phyloP scores from a whole-genome alignment of 495 filamentous ascomycete species.

The Diplogelasinospora grovesii region DNA sequence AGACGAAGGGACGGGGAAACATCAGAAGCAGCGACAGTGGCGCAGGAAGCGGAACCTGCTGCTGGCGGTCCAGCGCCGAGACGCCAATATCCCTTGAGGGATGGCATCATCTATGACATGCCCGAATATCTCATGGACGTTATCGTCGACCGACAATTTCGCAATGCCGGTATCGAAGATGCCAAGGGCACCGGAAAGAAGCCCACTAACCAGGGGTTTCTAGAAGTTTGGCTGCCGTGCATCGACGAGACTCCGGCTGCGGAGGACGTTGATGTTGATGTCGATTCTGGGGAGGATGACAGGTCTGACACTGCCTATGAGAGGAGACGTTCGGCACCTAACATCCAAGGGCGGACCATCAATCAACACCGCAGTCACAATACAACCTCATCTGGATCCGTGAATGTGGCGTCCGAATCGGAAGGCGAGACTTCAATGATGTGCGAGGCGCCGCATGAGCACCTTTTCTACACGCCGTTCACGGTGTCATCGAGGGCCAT shows the following conservation, averaged over 20 bases:
- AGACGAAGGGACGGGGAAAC: too few relatives aligned
- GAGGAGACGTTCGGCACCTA: too few relatives aligned
- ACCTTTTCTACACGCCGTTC: slow-evolving; percentile 32
- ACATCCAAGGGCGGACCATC: too few relatives aligned
- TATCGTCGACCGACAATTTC: slow-evolving; percentile 30
- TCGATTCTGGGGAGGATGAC: slow-evolving; percentile 2
- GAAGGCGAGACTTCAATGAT: neutral
- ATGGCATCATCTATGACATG: slow-evolving; percentile 24
- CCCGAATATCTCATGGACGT: slow-evolving; percentile 20
- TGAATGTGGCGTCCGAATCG: neutral
- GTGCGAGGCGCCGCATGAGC: slow-evolving; percentile 22
- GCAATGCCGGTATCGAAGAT: slow-evolving; percentile 20
- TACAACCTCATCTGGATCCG: neutral
- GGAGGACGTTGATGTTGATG: too few relatives aligned
- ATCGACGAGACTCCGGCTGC: neutral
- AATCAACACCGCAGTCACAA: too few relatives aligned
- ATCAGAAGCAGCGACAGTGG: too few relatives aligned
- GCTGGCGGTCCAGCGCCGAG: too few relatives aligned
- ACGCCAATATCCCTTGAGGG: slow-evolving; percentile 16
- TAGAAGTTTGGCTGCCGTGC: slow-evolving; percentile 26
- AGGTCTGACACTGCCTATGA: too few relatives aligned
- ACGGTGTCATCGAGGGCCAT: slow-evolving; percentile 23
- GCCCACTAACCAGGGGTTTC: slow-evolving; percentile 15
- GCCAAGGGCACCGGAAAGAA: slow-evolving; percentile 22
- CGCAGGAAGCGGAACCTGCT: too few relatives aligned